phyloP scores from a whole-genome alignment of 169 alveolate species.

The Perkinsus marinus region DNA sequence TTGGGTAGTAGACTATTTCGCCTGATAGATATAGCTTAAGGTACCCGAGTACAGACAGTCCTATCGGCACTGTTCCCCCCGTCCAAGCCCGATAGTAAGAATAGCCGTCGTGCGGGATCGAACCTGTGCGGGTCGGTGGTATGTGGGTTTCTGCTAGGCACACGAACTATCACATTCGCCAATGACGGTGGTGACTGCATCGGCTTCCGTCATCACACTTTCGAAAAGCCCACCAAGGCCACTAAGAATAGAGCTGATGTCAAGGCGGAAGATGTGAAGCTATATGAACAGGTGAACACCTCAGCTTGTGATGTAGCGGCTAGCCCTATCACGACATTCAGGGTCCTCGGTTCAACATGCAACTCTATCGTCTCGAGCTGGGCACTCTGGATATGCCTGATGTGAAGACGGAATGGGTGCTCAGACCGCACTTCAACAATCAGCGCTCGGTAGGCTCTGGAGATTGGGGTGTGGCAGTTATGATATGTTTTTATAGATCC shows the following conservation, averaged over 20 bases:
- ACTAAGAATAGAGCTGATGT: conserved; percentile 30
- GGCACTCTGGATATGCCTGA: conserved; percentile 94
- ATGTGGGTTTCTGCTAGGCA: conserved; percentile 10
- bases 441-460: conserved; percentile 44
- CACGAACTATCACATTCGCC: conserved; percentile 30
- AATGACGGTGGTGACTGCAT: conserved; percentile 24
- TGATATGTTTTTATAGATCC: background rate
- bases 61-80: conserved; percentile 38
- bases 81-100: conserved; percentile 2
- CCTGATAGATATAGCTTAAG: conserved; percentile 10
- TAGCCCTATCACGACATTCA: background rate
- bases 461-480: background rate
- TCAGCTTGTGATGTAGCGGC: background rate
- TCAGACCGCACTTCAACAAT: conserved; percentile 90
- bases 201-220: conserved; percentile 37
- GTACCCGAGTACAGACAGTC: conserved; percentile 18
- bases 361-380: conserved; percentile 83
- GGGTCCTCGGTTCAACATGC: conserved; percentile 63
- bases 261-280: conserved; percentile 55
- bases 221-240: background rate
- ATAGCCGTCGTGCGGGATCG: background rate
- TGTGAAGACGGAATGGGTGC: conserved; percentile 91
- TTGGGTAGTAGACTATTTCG: background rate
- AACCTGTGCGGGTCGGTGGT: background rate
- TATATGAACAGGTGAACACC: conserved; percentile 45